Conservation (phyloP, 164 flowering plant species). For the Chloranthus sessilifolius region DNA sequence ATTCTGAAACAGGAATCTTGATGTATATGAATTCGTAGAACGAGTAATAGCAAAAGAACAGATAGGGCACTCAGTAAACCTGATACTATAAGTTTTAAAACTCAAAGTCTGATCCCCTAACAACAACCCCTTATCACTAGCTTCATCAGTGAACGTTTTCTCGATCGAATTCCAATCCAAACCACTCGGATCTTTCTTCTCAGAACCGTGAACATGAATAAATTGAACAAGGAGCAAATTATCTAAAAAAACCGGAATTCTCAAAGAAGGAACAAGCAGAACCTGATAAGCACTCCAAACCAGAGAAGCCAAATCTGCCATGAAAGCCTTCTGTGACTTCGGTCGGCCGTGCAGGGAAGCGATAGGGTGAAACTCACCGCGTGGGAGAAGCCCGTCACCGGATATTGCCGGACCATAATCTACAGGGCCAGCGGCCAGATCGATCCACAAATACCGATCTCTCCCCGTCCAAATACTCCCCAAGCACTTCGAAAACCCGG, state of each 20-base stretch:
- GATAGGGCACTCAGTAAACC: slow-evolving; percentile 51
- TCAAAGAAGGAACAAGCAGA: slow-evolving; percentile 77
- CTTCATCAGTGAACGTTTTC: slow-evolving; percentile 72
- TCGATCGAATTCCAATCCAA: slow-evolving; percentile 75
- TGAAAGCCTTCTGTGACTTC: slow-evolving; percentile 71
- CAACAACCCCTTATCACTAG: slow-evolving; percentile 52
- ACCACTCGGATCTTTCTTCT: slow-evolving; percentile 41
- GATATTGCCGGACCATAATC: slow-evolving; percentile 89
- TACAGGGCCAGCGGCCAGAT: slow-evolving; percentile 88
- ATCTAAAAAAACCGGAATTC: slow-evolving; percentile 83
- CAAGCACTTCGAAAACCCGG: slow-evolving; percentile 52
- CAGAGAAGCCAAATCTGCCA: slow-evolving; percentile 75
- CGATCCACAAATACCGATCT: slow-evolving; percentile 85
- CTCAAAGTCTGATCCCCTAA: slow-evolving; percentile 59
- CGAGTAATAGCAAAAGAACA: slow-evolving; percentile 75
- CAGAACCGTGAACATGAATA: slow-evolving; percentile 57
- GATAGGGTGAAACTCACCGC: slow-evolving; percentile 87
- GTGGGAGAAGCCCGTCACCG: slow-evolving; percentile 81
- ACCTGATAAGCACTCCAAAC: slow-evolving; percentile 90
- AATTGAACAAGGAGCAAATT: slow-evolving; percentile 64
- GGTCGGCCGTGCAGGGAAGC: slow-evolving; percentile 73
- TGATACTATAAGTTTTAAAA: slow-evolving; percentile 59
- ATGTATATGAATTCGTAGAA: slow-evolving; percentile 68
- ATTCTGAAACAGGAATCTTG: slow-evolving; percentile 93
- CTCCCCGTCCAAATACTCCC: slow-evolving; percentile 78